These are phyloP conservation scores for Cyberlindnera amylophila DNA, from an alignment of 805 yeast species.

Conservation along the genomic window DNA sequence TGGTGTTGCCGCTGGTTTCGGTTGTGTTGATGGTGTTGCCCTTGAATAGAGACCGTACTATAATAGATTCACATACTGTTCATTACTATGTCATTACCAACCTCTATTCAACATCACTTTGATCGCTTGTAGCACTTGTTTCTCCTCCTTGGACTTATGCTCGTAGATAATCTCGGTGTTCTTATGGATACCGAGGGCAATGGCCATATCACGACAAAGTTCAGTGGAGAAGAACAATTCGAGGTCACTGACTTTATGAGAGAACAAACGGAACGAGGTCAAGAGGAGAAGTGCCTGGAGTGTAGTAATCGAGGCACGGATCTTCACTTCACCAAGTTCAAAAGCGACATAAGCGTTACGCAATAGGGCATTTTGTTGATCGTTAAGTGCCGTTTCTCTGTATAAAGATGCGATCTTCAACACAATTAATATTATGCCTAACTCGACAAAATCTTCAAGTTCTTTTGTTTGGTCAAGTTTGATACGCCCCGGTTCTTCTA, in stretches of 20 bases:
- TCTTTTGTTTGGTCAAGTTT: conserved; percentile 13
- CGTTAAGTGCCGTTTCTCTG: conserved; percentile 10
- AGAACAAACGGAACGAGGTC: conserved; percentile 18
- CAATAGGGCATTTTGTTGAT: conserved; percentile 10
- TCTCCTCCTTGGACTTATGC: conserved; percentile 17
- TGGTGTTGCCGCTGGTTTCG: conserved; percentile 99
- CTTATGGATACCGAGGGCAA: conserved; percentile 21
- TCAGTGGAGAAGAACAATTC: conserved; percentile 19
- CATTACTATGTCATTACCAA: conserved; percentile 5
- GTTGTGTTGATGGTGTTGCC: conserved; percentile 85
- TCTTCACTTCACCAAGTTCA: conserved; percentile 21
- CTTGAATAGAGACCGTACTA: conserved; percentile 25
- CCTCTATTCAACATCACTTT: conserved; percentile 18
- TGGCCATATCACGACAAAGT: conserved; percentile 21
- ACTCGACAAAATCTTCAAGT: conserved; percentile 16
- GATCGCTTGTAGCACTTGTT: conserved; percentile 17
- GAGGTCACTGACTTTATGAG: conserved; percentile 16
- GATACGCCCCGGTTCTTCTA: conserved; percentile 5
- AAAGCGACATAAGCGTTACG: conserved; percentile 17
- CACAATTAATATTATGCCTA: conserved; percentile 15
- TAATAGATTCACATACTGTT: not conserved
- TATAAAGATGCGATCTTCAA: conserved; percentile 19
- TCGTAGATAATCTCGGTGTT: conserved; percentile 22
- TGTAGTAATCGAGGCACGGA: conserved; percentile 18
- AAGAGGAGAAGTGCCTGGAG: conserved; percentile 19